Base-by-base conservation (phyloP, 202 grass and related monocot species). In the Panicum hallii region DNA sequence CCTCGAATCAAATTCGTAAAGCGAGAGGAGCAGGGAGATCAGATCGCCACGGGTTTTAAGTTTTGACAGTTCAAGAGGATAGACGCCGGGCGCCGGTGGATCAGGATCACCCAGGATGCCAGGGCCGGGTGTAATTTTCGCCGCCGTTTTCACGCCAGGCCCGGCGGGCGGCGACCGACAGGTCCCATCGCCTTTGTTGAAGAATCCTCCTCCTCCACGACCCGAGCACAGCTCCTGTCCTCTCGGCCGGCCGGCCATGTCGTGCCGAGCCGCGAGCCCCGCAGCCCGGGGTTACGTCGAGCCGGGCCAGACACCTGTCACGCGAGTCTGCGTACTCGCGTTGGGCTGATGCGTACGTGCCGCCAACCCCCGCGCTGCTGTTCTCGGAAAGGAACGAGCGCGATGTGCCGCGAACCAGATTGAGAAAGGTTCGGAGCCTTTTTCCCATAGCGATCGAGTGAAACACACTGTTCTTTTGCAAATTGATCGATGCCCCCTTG, bases 151-250 rank as follows among this genome's bases (percentile, higher is more conserved):
- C 7, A 36, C n/a, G 11, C 5, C 41, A 20, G 15, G 58, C 23
- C 58, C 22, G 9, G 11, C 11, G 2, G 12, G 28, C 10, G 57
- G 13, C 47, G 47, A 47, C 45, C 2, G 45, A 47, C 45, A 64
- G 61, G 70, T 64, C 81, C 81, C 62, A 53, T 78, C 63, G 26
- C 30, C 82, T 77, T 77, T 68, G 62, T 4, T 47, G 63, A 77
- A 58, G 72, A 84, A 68, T 67, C 71, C 30, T 5, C 81, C 57
- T 1, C 20, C 20, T 0, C 7, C 58, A 3, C 81, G 64, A 22
- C 60, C 45, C 40, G 10, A 3, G 50, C 67, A 36, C 50, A 58
- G 38, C 72, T 11, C 68, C 15, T 58, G 82, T 60, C 73, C 19
- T 68, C 42, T 23, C 12, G 32, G 2, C 32, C 32, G 32, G 32